phyloP scores from a whole-genome alignment of 805 yeast species.

The Dipodascus geniculatus region DNA sequence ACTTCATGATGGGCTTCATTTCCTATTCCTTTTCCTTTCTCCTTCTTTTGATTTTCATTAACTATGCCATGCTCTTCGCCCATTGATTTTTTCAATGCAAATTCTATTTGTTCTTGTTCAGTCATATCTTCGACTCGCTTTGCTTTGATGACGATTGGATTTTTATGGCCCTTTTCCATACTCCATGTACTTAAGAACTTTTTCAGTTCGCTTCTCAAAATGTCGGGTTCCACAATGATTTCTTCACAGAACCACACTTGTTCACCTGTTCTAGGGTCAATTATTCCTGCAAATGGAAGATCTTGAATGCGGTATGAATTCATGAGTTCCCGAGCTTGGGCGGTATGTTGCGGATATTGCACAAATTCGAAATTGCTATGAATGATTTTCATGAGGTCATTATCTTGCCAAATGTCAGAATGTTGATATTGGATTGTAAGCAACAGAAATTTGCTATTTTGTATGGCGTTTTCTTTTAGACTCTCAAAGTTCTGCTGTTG shows the following conservation, averaged over 20 bases:
- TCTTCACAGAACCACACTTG: conserved; percentile 64
- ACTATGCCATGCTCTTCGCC: conserved; percentile 22
- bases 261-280: conserved; percentile 96
- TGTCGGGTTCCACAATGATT: conserved; percentile 47
- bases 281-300: conserved; percentile 80
- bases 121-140: conserved; percentile 49
- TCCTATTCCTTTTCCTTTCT: neutral
- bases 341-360: conserved; percentile 73
- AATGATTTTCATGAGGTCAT: conserved; percentile 50
- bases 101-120: conserved; percentile 74
- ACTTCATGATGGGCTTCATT: neutral
- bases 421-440: conserved; percentile 78
- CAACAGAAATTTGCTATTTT: conserved; percentile 64
- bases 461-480: conserved; percentile 60
- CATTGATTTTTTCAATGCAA: conserved; percentile 61
- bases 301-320: conserved; percentile 57
- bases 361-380: conserved; percentile 64
- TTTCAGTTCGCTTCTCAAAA: conserved; percentile 50
- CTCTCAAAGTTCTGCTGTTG: conserved; percentile 40
- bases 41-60: conserved; percentile 12
- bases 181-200: conserved; percentile 59
- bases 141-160: conserved; percentile 36
- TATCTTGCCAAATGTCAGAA: conserved; percentile 83
- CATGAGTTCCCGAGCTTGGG: conserved; percentile 56
- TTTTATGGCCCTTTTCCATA: conserved; percentile 47